Conservation (phyloP, 2,329 filamentous ascomycete genomes). For the Coniochaeta hoffmannii region DNA sequence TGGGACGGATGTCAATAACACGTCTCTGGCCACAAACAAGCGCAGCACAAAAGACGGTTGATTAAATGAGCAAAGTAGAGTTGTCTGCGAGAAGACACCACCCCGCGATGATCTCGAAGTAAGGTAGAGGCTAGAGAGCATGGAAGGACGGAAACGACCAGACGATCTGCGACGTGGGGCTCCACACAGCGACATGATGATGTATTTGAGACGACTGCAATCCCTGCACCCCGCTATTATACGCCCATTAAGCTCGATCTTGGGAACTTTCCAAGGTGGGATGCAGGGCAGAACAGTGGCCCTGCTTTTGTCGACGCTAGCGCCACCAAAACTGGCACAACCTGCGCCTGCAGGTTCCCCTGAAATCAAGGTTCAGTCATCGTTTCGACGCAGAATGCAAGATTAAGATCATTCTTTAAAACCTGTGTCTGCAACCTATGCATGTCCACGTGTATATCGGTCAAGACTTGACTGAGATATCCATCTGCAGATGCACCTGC, state of each 20-base stretch:
- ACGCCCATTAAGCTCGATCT: neutral
- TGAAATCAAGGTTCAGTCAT: neutral
- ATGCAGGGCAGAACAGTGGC: neutral
- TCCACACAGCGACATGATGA: slow-evolving; percentile 1
- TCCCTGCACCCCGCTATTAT: neutral
- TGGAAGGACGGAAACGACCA: neutral
- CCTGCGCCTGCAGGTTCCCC: neutral
- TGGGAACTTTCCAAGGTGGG: neutral
- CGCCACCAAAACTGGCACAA: neutral
- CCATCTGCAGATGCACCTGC: no score
- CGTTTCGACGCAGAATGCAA: neutral
- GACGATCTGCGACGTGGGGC: neutral
- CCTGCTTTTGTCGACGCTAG: neutral
- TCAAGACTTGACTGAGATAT: no score
- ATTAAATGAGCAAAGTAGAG: neutral
- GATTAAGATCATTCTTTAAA: neutral
- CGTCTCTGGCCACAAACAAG: neutral
- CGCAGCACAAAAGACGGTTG: neutral
- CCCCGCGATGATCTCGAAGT: neutral
- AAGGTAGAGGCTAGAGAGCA: no score
- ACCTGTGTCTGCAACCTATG: neutral
- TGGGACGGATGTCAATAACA: neutral
- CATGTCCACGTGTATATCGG: no score
- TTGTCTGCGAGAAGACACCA: neutral
- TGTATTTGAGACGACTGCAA: neutral